These are phyloP conservation scores for Chaetomiaceae sp. DNA, from an alignment of 2,329 filamentous ascomycete genomes.

Conservation along the genomic window DNA sequence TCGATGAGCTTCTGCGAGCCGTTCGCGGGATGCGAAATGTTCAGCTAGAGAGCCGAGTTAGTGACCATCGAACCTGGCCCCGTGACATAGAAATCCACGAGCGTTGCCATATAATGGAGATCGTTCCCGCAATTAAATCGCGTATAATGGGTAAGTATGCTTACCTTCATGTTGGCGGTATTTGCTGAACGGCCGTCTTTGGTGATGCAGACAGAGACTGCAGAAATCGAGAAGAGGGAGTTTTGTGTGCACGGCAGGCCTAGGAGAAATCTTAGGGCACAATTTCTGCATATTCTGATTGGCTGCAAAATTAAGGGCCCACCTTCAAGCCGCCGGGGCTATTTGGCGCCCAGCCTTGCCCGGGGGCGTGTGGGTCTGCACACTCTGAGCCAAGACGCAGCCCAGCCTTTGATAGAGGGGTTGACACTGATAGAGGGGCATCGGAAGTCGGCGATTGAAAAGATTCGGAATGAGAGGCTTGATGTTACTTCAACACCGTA, in stretches of 20 bases:
- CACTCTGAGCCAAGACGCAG: neutral
- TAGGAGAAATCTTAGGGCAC: conserved; percentile 27
- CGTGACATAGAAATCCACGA: neutral
- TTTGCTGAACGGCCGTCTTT: conserved; percentile 28
- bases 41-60: conserved; percentile 46
- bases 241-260: conserved; percentile 27
- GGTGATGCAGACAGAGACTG: conserved; percentile 24
- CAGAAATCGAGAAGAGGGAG: conserved; percentile 27
- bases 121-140: neutral
- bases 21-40: conserved; percentile 89
- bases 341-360: neutral
- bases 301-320: conserved; percentile 1
- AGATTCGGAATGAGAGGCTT: neutral
- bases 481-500: neutral
- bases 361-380: neutral
- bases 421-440: conserved; percentile 1
- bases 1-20: conserved; percentile 99
- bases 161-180: conserved; percentile 31
- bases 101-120: neutral
- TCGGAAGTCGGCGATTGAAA: neutral
- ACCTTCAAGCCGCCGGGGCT: neutral
- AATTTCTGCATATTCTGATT: conserved; percentile 23
- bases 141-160: neutral
- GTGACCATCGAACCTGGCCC: conserved; percentile 30
- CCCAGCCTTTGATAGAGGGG: conserved; percentile 6